Conservation (phyloP, 1,284 basidiomycete genomes). For the Meripilus lineatus region DNA sequence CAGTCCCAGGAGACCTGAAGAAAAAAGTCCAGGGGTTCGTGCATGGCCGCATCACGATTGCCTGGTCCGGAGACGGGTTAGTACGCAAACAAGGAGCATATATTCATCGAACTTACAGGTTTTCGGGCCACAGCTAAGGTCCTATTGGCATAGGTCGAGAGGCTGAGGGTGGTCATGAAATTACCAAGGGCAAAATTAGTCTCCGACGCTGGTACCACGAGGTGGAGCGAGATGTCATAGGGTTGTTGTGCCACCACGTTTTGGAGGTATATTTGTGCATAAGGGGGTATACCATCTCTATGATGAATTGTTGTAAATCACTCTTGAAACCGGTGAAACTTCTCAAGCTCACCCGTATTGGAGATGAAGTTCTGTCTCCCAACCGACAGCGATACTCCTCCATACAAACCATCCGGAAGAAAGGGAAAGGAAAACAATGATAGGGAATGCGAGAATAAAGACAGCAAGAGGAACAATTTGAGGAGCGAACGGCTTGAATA, state of each 20-base stretch:
- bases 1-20: too few relatives aligned
- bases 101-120: conserved; percentile 55
- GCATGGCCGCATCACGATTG: conserved; percentile 1
- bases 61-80: too few relatives aligned
- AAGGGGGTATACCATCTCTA: conserved; percentile 61
- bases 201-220: conserved; percentile 62
- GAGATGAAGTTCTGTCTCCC: conserved; percentile 60
- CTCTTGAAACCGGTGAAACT: conserved; percentile 1
- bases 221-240: conserved; percentile 64
- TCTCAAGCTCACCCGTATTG: conserved; percentile 63
- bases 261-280: conserved; percentile 49
- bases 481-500: conserved; percentile 3
- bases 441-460: conserved; percentile 36
- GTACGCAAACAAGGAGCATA: too few relatives aligned
- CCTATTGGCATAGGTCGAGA: conserved; percentile 53
- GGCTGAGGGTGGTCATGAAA: conserved; percentile 67
- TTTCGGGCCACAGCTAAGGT: conserved; percentile 54
- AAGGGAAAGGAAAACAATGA: conserved; percentile 53
- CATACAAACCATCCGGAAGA: conserved; percentile 69
- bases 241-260: conserved; percentile 51
- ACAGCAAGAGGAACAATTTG: conserved; percentile 7
- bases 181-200: conserved; percentile 71
- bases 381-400: conserved; percentile 60
- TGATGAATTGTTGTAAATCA: not conserved
- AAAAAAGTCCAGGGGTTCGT: too few relatives aligned